Conservation (phyloP, 495 filamentous ascomycete genomes). For the Penicillium steckii region DNA sequence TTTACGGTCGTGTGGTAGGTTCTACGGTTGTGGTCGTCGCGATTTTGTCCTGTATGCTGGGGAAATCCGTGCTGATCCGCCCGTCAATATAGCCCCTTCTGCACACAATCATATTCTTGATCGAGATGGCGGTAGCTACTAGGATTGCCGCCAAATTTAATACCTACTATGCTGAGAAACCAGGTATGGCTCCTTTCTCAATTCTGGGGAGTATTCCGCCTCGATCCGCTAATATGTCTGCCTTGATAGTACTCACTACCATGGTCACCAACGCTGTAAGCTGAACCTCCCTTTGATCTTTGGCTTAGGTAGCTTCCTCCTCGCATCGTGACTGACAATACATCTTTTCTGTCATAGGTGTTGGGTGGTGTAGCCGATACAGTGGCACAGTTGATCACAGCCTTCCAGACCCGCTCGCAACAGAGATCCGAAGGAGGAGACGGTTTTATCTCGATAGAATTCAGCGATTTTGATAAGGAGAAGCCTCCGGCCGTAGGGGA, state of each 20-base stretch:
- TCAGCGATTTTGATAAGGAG: constrained; percentile 84
- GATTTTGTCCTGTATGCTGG: constrained; percentile 2
- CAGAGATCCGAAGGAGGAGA: constrained; percentile 56
- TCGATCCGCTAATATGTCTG: constrained; percentile 23
- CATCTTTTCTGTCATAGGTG: constrained; percentile 48
- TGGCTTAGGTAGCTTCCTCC: no score
- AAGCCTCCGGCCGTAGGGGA: constrained; percentile 67
- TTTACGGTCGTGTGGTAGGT: constrained; percentile 77
- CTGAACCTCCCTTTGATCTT: constrained; percentile 12
- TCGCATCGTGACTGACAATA: constrained; percentile 11
- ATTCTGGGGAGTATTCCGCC: not conserved
- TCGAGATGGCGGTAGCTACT: constrained; percentile 83
- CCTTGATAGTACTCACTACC: constrained; percentile 77
- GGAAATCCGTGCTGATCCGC: constrained; percentile 10
- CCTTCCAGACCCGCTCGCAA: constrained; percentile 66
- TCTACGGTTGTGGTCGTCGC: not conserved
- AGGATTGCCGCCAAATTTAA: constrained; percentile 86
- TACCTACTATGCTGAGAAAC: constrained; percentile 83
- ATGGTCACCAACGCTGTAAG: constrained; percentile 96
- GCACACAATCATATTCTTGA: constrained; percentile 78
- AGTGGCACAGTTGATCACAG: constrained; percentile 88
- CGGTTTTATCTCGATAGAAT: constrained; percentile 81
- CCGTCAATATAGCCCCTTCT: constrained; percentile 69
- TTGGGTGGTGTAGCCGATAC: constrained; percentile 94
- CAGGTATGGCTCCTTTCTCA: constrained; percentile 51